Evolutionary conservation across 148 eudicot species (phyloP), one percentile per base, ranked within the genome.

Genomic region (Rhododendron griersonianum): DNA sequence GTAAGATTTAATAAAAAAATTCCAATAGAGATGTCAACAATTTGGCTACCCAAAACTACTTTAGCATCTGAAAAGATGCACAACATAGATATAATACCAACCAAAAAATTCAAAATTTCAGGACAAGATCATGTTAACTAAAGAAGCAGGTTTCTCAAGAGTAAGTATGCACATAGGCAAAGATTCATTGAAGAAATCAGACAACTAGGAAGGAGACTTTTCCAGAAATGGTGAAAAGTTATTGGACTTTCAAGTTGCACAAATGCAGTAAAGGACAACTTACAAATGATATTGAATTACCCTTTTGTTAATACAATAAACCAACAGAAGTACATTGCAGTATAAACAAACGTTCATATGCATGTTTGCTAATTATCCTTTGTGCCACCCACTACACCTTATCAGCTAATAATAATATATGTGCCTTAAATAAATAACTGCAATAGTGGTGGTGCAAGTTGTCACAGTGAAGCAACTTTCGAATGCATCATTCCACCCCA

Each of bases 121-220:
- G 57, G 61, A 55, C 48, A 51, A 80, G 55, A 78, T 25, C n/a
- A 30, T 53, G 37, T 51, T 5, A 16, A 61, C 28, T 80, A 51
- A 81, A 39, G 7, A 67, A 73, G 80, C 30, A 84, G 45, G 75
- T 73, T 50, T 11, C 28, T 83, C 39, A 45, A 83, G 21, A 82
- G 45, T 63, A 48, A 63, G 28, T 82, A 30, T 13, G 50, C 48
- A 15, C 85, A 69, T 10, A 74, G 86, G 33, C 19, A 35, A 19
- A 13, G 35, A 53, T 53, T 33, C 2, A 23, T 19, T 48, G 39
- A 55, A 28, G 15, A 73, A 84, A 71, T 39, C n/a, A 84, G 48
- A 45, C 41, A 83, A 83, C 15, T 15, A 84, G 83, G 23, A 48
- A 84, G 78, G 47, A 48, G 18, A 80, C 84, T 80, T 39, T 69